Base-by-base conservation (phyloP, 2,329 filamentous ascomycete genomes). In the Neurospora crassa region DNA sequence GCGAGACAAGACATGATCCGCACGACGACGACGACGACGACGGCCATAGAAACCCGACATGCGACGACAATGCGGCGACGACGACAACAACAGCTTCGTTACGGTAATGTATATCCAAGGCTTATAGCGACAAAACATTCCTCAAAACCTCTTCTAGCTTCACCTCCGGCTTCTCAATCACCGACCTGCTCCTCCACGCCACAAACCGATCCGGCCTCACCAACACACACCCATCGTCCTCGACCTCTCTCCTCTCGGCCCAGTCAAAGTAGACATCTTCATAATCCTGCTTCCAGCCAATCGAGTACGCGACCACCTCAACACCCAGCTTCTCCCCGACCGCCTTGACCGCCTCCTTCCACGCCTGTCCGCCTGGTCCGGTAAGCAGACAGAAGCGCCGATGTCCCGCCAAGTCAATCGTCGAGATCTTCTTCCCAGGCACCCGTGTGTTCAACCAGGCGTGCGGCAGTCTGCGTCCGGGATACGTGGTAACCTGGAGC, bases 211-310 rank as follows among this genome's bases (percentile, higher is more conserved):
- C 89, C 0, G 88, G 88, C 12, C 88, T 79, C 4, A 87, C 83
- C 34, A 90, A 80, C 18, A 90, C 82, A 74, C 83, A 86, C 1
- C 89, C 88, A 71, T 85, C 83, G 73, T 90, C 88, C 24, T 84
- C 83, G 1, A 90, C 82, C 67, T 85, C 86, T 18, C 87, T 81
- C 70, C 81, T 78, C 67, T 79, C 78, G 12, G 81, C 83, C 89
- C 89, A 91, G 71, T 89, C 87, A 72, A 84, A 84, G 77, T 90
- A 90, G 0, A 88, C 82, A 76, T 91, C 89, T 76, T 89, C 85
- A 73, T 83, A 90, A 71, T 90, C 87, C 73, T 87, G 84, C 16
- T 82, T 79, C 79, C 83, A 88, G 0, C 89, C 89, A 73, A 91
- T 86, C 2, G 81, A 82, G 72, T 86, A 83, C 0, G 79, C 81